Conservation (phyloP, 1,284 basidiomycete genomes). For the Papiliotrema fonsecae region DNA sequence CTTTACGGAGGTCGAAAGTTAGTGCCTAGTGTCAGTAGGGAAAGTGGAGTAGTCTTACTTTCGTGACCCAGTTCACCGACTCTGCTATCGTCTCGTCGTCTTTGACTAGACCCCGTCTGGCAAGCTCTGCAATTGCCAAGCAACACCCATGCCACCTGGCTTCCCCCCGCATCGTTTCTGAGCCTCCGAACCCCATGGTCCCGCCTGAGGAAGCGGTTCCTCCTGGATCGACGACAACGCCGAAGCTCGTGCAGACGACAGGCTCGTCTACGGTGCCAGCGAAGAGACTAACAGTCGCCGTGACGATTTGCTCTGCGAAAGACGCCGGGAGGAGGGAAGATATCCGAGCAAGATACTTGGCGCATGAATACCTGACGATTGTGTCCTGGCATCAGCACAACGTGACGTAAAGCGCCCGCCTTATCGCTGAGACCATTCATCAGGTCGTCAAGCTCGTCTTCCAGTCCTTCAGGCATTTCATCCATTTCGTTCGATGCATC, state of each 20-base stretch:
- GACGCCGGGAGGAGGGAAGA: slow-evolving; percentile 71
- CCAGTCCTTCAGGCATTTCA: slow-evolving; percentile 75
- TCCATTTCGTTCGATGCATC: slow-evolving; percentile 49
- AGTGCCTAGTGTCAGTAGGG: slow-evolving; percentile 59
- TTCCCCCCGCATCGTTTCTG: slow-evolving; percentile 70
- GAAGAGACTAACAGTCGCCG: slow-evolving; percentile 69
- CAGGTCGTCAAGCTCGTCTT: slow-evolving; percentile 67
- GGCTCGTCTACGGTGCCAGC: slow-evolving; percentile 46
- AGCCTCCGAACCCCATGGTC: slow-evolving; percentile 51
- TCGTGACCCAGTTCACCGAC: slow-evolving; percentile 70
- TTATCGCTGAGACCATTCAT: slow-evolving; percentile 76
- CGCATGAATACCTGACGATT: slow-evolving; percentile 87
- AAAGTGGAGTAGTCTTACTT: slow-evolving; percentile 51
- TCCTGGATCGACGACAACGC: slow-evolving; percentile 43
- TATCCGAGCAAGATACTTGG: slow-evolving; percentile 86
- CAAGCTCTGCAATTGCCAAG: slow-evolving; percentile 87
- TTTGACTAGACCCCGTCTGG: slow-evolving; percentile 69
- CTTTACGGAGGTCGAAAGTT: slow-evolving; percentile 86
- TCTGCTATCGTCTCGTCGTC: slow-evolving; percentile 56
- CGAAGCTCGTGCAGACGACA: slow-evolving; percentile 29
- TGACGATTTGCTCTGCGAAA: slow-evolving; percentile 72
- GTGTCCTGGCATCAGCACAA: slow-evolving; percentile 64
- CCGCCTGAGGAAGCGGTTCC: slow-evolving; percentile 60
- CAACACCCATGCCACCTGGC: slow-evolving; percentile 92
- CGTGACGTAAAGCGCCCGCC: slow-evolving; percentile 49